A percentile compares a stretch with the other conserved stretches of the same genome.
Evolutionary conservation across 768 basidiomycete species (phyloP).

Genomic region (Suillus clintonianus): DNA sequence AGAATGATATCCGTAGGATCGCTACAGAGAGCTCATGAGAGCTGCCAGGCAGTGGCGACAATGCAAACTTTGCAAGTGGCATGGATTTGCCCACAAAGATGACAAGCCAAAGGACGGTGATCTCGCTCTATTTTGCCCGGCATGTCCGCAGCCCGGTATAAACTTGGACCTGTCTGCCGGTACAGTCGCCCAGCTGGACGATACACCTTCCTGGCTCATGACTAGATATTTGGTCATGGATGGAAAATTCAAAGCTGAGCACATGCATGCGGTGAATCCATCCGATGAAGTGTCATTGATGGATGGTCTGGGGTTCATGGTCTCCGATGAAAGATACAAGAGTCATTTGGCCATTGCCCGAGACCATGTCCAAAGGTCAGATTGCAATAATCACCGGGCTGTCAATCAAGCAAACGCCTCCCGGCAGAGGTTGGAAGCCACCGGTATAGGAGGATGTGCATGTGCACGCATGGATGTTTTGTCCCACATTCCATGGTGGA

Average conservation of each 20-base stretch:
- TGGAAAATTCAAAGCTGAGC: not conserved
- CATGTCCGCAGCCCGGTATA: not conserved
- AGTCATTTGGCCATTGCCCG: not conserved
- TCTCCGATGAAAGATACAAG: not conserved
- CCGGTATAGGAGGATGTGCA: constrained; percentile 31
- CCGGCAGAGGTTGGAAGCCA: constrained; percentile 20
- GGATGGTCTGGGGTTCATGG: not conserved
- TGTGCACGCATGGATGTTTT: constrained; percentile 37
- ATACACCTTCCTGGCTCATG: not conserved
- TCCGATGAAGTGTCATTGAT: not conserved
- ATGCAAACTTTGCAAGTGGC: constrained; percentile 18
- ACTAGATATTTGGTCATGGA: not conserved
- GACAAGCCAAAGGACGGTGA: not conserved
- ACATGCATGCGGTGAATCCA: not conserved
- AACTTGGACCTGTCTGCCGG: not conserved
- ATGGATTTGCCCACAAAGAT: constrained; percentile 6
- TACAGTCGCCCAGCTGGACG: not conserved
- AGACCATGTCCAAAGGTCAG: constrained; percentile 9
- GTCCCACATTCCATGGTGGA: constrained; percentile 31
- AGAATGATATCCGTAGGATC: constrained; percentile 4
- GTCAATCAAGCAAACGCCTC: constrained; percentile 15
- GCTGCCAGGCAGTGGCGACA: constrained; percentile 16
- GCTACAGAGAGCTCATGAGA: constrained; percentile 17
- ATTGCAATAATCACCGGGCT: constrained; percentile 20
- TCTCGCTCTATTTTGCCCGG: not conserved